A percentile compares a stretch with the other conserved stretches of the same genome.
Evolutionary conservation across 148 eudicot genomes (phyloP).

Genomic region (Chenopodium suecicum): DNA sequence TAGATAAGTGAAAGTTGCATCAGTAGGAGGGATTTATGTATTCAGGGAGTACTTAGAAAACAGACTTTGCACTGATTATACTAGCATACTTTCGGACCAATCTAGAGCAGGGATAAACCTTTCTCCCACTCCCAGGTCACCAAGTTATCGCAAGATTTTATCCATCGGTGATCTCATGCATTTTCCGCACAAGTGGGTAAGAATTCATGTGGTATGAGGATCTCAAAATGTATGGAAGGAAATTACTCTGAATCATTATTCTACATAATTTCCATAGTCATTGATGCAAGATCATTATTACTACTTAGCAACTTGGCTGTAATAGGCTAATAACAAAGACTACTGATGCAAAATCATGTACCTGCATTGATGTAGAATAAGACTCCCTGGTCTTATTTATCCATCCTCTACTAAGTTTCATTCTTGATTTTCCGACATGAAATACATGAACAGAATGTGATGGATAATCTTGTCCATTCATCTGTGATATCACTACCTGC

Average conservation of each 20-base stretch:
- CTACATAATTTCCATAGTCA: neutral
- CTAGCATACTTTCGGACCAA: neutral
- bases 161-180: neutral
- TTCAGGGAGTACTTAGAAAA: neutral
- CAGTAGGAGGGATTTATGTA: neutral
- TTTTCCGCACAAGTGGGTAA: neutral
- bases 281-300: neutral
- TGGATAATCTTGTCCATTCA: conserved; percentile 90
- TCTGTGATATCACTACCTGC: conserved; percentile 90
- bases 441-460: conserved; percentile 76
- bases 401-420: conserved; percentile 93
- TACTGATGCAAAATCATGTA: conserved; percentile 19
- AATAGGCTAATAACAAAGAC: neutral
- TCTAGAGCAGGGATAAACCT: neutral
- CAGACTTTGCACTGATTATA: neutral
- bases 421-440: conserved; percentile 78
- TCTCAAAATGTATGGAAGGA: neutral
- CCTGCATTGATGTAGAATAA: conserved; percentile 90
- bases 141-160: neutral
- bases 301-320: neutral
- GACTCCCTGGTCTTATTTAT: conserved; percentile 87
- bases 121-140: neutral
- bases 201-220: neutral
- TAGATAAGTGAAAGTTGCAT: neutral
- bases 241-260: neutral